Evolutionary conservation across 257 asterid genomes (phyloP), one percentile per base, ranked within the genome.

Genomic region (Primulina eburnea): DNA sequence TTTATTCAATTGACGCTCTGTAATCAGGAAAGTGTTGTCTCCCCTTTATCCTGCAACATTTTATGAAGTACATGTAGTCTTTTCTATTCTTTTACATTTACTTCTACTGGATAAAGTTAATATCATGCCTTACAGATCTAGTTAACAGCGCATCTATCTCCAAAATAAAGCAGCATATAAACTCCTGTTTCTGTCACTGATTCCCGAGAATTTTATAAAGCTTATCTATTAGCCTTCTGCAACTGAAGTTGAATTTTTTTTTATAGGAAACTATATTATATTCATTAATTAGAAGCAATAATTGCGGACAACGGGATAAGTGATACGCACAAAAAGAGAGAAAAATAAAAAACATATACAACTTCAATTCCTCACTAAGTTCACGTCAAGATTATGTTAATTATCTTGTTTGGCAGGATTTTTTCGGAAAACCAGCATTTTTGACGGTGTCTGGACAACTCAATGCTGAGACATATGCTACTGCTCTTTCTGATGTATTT

Each of bases 371-470:
- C 26, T 24, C 26, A 24, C 26, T 24, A 24, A 24, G 26, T 72
- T 24, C 47, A 53, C 17, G 47, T 59, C 20, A 40, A 20, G 33
- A 64, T 34, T 70, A 35, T 60, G 53, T 55, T 29, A 55, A 53
- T 68, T 68, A 53, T 71, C 20, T 68, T 70, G 38, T 53, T 68
- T 77, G 80, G 61, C 96, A 91, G 99, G 97, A 94, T 84, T 94
- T 91, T 76, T 94, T 94, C 72, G 97, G 97, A 70, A 91, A 85
- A 77, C 97, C 90, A 69, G 97, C 99, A 59, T 94, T 91, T 75
- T 81, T 94, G 76, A 94, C 99, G 21, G 97, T 94, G 24, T 94
- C 99, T 38, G 99, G 99, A 64, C 99, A 91, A 82, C 93, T 91
- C 73, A 94, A 91, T 80, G 97, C 93, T 70, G 99, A 94, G 89